phyloP scores from a whole-genome alignment of 306 rosid genomes.

The Ormosia semicastrata region DNA sequence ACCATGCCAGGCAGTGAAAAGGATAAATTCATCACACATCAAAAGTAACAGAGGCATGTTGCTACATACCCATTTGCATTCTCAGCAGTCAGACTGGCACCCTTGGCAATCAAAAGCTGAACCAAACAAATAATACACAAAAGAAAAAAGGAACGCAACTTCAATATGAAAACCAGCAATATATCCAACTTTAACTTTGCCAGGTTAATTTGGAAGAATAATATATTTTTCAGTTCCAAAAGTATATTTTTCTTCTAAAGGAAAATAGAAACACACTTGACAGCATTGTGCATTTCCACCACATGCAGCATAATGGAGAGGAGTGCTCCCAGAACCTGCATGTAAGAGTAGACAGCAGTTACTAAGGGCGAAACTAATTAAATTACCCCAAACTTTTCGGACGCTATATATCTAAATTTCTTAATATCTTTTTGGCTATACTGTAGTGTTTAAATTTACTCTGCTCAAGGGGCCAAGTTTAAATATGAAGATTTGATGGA shows the following conservation, averaged over 20 bases:
- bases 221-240: neutral
- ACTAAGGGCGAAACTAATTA: neutral
- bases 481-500: neutral
- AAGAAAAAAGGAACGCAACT: constrained; percentile 13
- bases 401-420: neutral
- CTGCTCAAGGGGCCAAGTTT: neutral
- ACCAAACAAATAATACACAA: constrained; percentile 29
- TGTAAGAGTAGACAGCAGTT: constrained; percentile 24
- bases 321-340: constrained; percentile 92
- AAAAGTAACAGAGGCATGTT: constrained; percentile 18
- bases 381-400: neutral
- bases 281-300: constrained; percentile 98
- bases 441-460: neutral
- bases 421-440: neutral
- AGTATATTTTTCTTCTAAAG: neutral
- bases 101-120: constrained; percentile 84
- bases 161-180: constrained; percentile 25
- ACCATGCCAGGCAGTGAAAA: neutral
- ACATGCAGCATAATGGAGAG: constrained; percentile 96
- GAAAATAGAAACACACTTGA: constrained; percentile 51
- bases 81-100: constrained; percentile 73
- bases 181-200: neutral
- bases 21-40: neutral
- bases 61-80: constrained; percentile 81
- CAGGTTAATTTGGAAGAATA: neutral